A percentile compares a stretch with the other conserved stretches of the same genome.
Conservation (phyloP, 2,329 filamentous ascomycete species). For the Didymella sp. region DNA sequence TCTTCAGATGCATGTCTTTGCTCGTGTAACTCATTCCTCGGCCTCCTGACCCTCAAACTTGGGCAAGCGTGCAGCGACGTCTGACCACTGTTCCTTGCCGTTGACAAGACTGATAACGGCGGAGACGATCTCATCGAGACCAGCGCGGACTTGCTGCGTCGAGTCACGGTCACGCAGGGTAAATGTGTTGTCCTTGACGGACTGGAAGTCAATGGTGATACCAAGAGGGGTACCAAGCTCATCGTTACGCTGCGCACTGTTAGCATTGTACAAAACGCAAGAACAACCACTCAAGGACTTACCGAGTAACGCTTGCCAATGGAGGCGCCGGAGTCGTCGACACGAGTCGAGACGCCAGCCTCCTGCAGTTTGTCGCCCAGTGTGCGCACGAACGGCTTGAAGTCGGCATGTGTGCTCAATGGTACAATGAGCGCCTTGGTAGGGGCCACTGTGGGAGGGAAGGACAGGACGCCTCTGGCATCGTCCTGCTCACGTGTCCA, state of each 20-base stretch:
- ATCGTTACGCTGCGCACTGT: slow-evolving; percentile 72
- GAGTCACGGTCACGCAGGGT: slow-evolving; percentile 88
- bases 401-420: slow-evolving; percentile 79
- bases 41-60: slow-evolving; percentile 69
- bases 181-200: slow-evolving; percentile 82
- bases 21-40: slow-evolving; percentile 24
- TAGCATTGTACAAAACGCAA: slow-evolving; percentile 17
- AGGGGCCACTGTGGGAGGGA: slow-evolving; percentile 81
- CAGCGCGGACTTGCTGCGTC: slow-evolving; percentile 87
- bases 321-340: slow-evolving; percentile 88
- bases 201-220: slow-evolving; percentile 95
- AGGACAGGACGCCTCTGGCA: slow-evolving; percentile 79
- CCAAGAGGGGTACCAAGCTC: slow-evolving; percentile 94
- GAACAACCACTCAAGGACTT: slow-evolving; percentile 9
- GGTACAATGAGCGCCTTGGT: slow-evolving; percentile 95
- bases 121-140: slow-evolving; percentile 77
- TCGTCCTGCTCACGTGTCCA: slow-evolving; percentile 89
- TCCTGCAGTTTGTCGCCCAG: slow-evolving; percentile 79
- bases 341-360: slow-evolving; percentile 78
- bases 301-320: slow-evolving; percentile 85
- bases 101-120: slow-evolving; percentile 71
- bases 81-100: slow-evolving; percentile 70
- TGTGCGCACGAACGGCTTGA: slow-evolving; percentile 76
- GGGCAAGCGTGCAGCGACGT: slow-evolving; percentile 79
- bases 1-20: background rate